Evolutionary conservation across 441 rosid species (phyloP), one percentile per base, ranked within the genome.

Genomic region (Eutrema salsugineum): DNA sequence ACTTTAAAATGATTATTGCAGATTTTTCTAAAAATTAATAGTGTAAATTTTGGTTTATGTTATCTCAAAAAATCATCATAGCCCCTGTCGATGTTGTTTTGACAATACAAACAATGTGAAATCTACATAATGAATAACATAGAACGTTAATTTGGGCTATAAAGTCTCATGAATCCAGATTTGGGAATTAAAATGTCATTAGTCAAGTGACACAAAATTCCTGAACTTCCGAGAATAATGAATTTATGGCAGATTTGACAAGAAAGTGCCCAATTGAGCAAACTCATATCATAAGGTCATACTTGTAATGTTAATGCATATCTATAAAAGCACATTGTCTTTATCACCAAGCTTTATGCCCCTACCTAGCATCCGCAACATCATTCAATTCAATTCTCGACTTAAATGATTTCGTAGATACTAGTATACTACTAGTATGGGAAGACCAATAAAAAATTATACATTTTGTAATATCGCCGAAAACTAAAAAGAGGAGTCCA

Each of bases 171-270:
- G 43, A 63, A 44, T 11, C 7, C 16, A 46, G 71, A 55, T 38
- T 64, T 48, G 44, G 39, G 44, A 63, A 38, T 55, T 35, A 4
- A 63, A 47, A 56, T 35, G 51, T 72, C 28, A 58, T 59, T 66
- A 66, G 72, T 32, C 72, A 59, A 66, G 54, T 73, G 67, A 56
- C 71, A 19, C 15, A 40, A 73, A 40, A 73, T 58, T 55, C 40
- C 46, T 40, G 72, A 74, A 35, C 15, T 50, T 67, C 12, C 2
- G 11, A 60, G 68, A 67, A 35, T 60, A 60, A 67, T 27, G 57
- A 27, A 67, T 51, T 74, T 60, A 74, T 43, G 56, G 56, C 63
- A 74, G 73, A 74, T 11, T 67, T 67, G 77, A 60, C 67, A 66
- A 66, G 54, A 48, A 73, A 66, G 57, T 16, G 30, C 56, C 22